Base-by-base conservation (phyloP, 495 filamentous ascomycete genomes). In the Hyaloscypha hepaticicola region DNA sequence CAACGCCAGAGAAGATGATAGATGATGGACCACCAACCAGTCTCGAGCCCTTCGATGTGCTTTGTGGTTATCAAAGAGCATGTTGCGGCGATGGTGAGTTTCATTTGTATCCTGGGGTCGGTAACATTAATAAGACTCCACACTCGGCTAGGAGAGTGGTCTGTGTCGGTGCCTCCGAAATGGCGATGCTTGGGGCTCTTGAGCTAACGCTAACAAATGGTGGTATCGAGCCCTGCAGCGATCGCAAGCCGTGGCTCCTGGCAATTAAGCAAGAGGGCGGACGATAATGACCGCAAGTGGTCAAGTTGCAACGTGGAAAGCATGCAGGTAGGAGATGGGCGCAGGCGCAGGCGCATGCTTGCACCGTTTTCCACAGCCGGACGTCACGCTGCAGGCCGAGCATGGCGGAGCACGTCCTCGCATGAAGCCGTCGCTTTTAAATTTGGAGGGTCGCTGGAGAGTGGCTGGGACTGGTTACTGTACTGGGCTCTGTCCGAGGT, bases 91-190 rank as follows among this genome's bases (percentile, higher is more conserved):
- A 25, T 57, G 22, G 28, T 7, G 61, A 63, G 14, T 50, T 45
- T 63, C 51, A 63, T 63, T 45, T 63, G 52, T 52, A 45, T 27
- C 21, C 34, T 58, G 14, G 48, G 60, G 48, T 45, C 38, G 49
- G 45, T 26, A 24, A 31, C 38, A 14, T 55, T 48, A 55, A 38
- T n/a, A n/a, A 55, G 51, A 63, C 45, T 51, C 38, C 28, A 49
- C 12, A 21, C 12, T 56, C 49, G 31, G n/a, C 49, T 48, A 48
- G 51, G 3, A 25, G 16, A 4, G 33, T 63, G 61, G 51, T 63
- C 50, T 41, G 50, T 63, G 61, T 63, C 61, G 61, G 61, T 55
- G 61, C 19, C 38, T 27, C 61, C 61, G 61, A 63, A 56, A 63
- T 63, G 14, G n/a, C 26, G 56, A 56, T n/a, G 61, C 61, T 63